Evolutionary conservation across 169 alveolate genomes (phyloP).

Genomic region (Cryptosporidium ubiquitum): DNA sequence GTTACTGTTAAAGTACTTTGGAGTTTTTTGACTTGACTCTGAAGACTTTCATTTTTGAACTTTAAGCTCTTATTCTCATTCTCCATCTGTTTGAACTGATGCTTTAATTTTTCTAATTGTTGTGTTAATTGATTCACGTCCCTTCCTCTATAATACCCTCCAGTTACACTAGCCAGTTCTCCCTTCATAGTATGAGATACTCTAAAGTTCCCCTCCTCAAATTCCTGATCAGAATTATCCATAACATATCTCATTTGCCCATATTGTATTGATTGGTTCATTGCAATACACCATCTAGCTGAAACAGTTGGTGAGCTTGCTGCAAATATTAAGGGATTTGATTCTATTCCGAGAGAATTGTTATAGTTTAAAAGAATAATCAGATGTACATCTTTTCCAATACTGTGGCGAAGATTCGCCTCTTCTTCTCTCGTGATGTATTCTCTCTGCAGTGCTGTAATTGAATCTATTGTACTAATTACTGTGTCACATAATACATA

Average conservation of each 20-base stretch:
- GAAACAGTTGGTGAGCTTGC: conserved; percentile 73
- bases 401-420: conserved; percentile 31
- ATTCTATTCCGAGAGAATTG: conserved; percentile 42
- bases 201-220: conserved; percentile 7
- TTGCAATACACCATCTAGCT: conserved; percentile 72
- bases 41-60: conserved; percentile 39
- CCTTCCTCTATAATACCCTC: conserved; percentile 54
- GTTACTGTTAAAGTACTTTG: conserved; percentile 70
- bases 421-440: conserved; percentile 69
- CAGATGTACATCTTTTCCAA: conserved; percentile 64
- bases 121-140: conserved; percentile 55
- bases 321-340: conserved; percentile 72
- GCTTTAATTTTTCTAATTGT: conserved; percentile 39
- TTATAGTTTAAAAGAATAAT: conserved; percentile 56
- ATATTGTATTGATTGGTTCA: conserved; percentile 61
- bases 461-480: conserved; percentile 64
- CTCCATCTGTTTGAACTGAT: conserved; percentile 61
- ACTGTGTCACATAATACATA: conserved; percentile 59
- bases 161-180: conserved; percentile 10
- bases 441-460: conserved; percentile 66
- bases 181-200: not conserved
- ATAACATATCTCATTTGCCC: conserved; percentile 67
- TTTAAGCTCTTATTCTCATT: conserved; percentile 40
- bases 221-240: conserved; percentile 56
- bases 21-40: conserved; percentile 49